Evolutionary conservation across 176 grass and related monocot genomes (phyloP).

Genomic region (Typha latifolia): DNA sequence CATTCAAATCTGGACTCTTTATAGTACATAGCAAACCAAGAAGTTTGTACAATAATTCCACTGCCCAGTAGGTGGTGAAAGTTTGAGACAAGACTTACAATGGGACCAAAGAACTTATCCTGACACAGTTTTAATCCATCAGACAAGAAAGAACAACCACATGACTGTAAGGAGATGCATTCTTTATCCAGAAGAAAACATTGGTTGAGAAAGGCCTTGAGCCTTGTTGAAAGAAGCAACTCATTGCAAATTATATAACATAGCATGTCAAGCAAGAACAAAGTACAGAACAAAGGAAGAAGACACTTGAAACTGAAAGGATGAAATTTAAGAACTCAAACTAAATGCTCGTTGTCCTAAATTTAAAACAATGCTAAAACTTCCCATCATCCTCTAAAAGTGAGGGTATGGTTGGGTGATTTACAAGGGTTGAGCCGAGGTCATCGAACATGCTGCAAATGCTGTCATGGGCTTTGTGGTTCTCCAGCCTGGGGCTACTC

Average conservation of each 20-base stretch:
- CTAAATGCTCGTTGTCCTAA: not conserved
- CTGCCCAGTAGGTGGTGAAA: not conserved
- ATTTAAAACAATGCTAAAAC: not conserved
- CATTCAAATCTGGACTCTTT: not conserved
- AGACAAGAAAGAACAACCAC: not conserved
- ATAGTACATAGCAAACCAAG: not conserved
- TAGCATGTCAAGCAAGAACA: not conserved
- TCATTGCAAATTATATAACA: not conserved
- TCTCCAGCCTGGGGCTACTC: conserved; percentile 37
- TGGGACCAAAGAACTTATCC: not conserved
- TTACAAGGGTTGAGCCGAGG: conserved; percentile 69
- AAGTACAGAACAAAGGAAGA: not conserved
- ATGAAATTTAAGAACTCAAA: not conserved
- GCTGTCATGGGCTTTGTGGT: conserved; percentile 39
- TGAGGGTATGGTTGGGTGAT: conserved; percentile 53
- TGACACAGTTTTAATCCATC: not conserved
- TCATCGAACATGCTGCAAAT: conserved; percentile 31
- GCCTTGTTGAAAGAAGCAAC: not conserved
- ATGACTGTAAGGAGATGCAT: not conserved
- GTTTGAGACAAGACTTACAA: not conserved
- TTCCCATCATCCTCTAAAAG: conserved; percentile 31
- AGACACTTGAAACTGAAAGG: not conserved
- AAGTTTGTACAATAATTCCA: not conserved
- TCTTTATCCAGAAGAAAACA: not conserved
- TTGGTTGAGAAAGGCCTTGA: too few species aligned